Base-by-base conservation (phyloP, 306 rosid species). In the Vigna hirtella region DNA sequence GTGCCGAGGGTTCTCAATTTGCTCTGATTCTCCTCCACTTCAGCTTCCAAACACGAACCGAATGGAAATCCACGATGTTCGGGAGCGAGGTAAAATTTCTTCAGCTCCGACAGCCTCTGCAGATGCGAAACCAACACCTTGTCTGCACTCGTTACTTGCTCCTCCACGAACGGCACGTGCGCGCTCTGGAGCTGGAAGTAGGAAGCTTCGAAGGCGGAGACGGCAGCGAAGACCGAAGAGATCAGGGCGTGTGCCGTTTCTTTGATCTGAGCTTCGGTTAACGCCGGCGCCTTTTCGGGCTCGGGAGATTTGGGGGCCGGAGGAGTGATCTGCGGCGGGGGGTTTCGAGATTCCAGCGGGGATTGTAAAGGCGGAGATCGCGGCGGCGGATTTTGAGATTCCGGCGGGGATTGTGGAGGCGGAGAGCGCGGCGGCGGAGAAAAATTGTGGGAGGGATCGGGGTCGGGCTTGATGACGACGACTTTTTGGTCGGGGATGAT, bases 1-100 rank as follows among this genome's bases (percentile, higher is more conserved):
- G 93, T 93, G n/a, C 99, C 98, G 4, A 95, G 90, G 1, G 85
- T 86, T 70, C 99, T 80, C 58, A 93, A 87, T 84, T 95, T 95
- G 86, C 92, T 95, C 84, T 95, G 98, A 78, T 95, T 95, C 88
- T 95, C 99, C 64, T 89, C 91, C 26, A 91, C 99, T 85, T 91
- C 90, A 67, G 97, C 97, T 77, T 90, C 98, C 77, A 93, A 76
- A 67, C 87, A 91, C 55, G 97, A 93, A 68, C 93, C 92, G 20
- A 86, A 77, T 3, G 93, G 88, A 24, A 90, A 81, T 69, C 81
- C 30, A 7, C 62, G 70, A 7, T 69, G 53, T 13, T 83, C 87
- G 26, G 87, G 81, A 72, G 83, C 74, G 6, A 10, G 50, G 14
- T 78, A 89, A 57, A 90, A 90, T 42, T 70, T 86, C 84, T 95